These are phyloP conservation scores for Porcisia hertigi DNA, from an alignment of 208 protist genomes.

Conservation along the genomic window DNA sequence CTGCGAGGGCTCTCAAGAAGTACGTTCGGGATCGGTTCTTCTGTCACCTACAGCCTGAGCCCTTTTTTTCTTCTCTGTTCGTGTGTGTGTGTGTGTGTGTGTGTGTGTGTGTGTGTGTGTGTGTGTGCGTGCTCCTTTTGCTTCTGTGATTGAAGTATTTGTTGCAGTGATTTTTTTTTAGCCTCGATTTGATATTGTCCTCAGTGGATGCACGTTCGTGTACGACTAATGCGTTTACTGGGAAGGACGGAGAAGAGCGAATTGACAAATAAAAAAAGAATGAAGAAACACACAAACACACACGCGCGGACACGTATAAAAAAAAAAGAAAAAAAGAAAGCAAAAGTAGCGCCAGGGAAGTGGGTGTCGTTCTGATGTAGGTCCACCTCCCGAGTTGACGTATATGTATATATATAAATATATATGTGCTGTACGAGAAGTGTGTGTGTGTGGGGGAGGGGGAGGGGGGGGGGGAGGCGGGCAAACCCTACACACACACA, in stretches of 20 bases:
- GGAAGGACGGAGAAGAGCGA: background rate
- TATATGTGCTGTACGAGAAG: no score
- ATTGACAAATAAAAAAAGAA: background rate
- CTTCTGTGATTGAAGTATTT: background rate
- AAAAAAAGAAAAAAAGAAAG: conserved; percentile 1
- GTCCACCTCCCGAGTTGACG: no score
- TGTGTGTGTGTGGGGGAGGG: no score
- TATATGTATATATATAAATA: no score
- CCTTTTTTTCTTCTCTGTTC: background rate
- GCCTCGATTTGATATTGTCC: conserved; percentile 2
- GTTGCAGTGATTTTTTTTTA: background rate
- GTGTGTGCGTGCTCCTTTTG: background rate
- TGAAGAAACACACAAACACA: background rate
- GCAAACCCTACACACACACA: no score
- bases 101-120: background rate
- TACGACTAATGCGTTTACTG: no score
- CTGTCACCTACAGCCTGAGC: no score
- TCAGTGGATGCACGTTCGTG: background rate
- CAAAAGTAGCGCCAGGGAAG: background rate
- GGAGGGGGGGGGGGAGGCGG: no score
- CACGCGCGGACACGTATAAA: background rate
- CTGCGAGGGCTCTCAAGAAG: no score
- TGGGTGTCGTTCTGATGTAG: background rate
- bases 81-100: background rate
- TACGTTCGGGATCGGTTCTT: no score